These are phyloP conservation scores for Candida krabiensis DNA, from an alignment of 805 yeast species.

Conservation along the genomic window DNA sequence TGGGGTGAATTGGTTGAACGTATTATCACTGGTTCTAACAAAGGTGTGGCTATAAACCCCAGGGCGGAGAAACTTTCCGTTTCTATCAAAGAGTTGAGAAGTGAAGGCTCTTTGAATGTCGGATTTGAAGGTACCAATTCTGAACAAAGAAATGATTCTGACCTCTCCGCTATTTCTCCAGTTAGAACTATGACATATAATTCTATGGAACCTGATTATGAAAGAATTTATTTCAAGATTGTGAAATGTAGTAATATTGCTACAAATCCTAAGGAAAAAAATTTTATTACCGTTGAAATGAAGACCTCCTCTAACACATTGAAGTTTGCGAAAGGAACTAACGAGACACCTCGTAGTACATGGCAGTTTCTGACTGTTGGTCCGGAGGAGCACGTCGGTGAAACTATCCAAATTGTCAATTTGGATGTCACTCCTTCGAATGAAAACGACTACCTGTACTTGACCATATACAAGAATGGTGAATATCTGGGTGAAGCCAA, in stretches of 20 bases:
- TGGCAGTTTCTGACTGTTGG: slow-evolving; percentile 78
- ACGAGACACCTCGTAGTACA: slow-evolving; percentile 46
- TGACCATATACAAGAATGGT: slow-evolving; percentile 65
- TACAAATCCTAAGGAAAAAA: slow-evolving; percentile 27
- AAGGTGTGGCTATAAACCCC: slow-evolving; percentile 79
- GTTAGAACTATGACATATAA: slow-evolving; percentile 66
- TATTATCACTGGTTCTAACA: slow-evolving; percentile 69
- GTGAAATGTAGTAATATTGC: slow-evolving; percentile 40
- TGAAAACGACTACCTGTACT: slow-evolving; percentile 53
- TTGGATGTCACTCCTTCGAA: slow-evolving; percentile 43
- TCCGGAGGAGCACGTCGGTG: slow-evolving; percentile 73
- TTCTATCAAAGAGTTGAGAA: slow-evolving; percentile 71
- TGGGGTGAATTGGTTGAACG: slow-evolving; percentile 88
- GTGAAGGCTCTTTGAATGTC: slow-evolving; percentile 31
- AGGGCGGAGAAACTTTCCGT: slow-evolving; percentile 71
- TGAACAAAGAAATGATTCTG: slow-evolving; percentile 19
- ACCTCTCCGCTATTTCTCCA: slow-evolving; percentile 55
- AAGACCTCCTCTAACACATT: slow-evolving; percentile 51
- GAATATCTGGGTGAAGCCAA: slow-evolving; percentile 58
- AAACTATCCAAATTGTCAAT: slow-evolving; percentile 63
- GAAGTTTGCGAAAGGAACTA: slow-evolving; percentile 66
- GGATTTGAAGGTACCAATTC: slow-evolving; percentile 7
- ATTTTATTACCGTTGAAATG: slow-evolving; percentile 53
- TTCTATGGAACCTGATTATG: slow-evolving; percentile 58
- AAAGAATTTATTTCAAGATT: slow-evolving; percentile 57